Evolutionary conservation across 345 rosid species (phyloP).

Genomic region (Salix arbutifolia): DNA sequence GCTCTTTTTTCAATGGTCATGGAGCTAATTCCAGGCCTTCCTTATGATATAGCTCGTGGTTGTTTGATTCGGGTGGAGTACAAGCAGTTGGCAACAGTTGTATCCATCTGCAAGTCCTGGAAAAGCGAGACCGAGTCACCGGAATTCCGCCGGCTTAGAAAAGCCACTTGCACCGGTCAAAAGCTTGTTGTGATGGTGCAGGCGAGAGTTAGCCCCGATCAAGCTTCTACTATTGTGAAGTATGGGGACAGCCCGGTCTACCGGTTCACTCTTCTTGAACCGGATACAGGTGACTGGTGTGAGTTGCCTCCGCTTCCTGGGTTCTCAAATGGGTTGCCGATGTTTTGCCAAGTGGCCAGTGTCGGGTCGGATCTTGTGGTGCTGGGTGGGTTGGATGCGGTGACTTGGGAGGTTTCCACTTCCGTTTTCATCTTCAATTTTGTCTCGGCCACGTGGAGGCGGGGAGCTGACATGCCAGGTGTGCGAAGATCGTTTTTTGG

Average conservation of each 20-base stretch:
- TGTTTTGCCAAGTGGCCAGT: constrained; percentile 55
- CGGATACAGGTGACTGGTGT: constrained; percentile 48
- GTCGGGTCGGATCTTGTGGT: constrained; percentile 64
- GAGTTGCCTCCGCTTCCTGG: constrained; percentile 56
- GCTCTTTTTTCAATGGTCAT: constrained; percentile 7
- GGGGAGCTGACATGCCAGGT: constrained; percentile 67
- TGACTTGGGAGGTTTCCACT: constrained; percentile 48
- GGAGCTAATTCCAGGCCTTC: constrained; percentile 64
- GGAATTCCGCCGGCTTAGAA: constrained; percentile 37
- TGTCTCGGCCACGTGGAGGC: constrained; percentile 53
- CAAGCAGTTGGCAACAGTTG: constrained; percentile 34
- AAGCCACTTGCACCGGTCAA: constrained; percentile 32
- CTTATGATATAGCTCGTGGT: constrained; percentile 54
- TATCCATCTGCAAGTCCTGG: constrained; percentile 60
- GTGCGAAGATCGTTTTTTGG: constrained; percentile 55
- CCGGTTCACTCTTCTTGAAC: constrained; percentile 43
- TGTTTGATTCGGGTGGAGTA: constrained; percentile 51
- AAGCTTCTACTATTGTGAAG: constrained; percentile 24
- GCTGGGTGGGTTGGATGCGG: constrained; percentile 75
- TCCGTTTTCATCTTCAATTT: constrained; percentile 55
- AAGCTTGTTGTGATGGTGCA: constrained; percentile 54
- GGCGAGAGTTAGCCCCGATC: constrained; percentile 33
- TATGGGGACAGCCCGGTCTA: constrained; percentile 26
- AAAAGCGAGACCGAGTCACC: constrained; percentile 45
- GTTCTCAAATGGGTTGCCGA: constrained; percentile 43